A percentile compares a stretch with the other conserved stretches of the same genome.
Conservation (phyloP, 768 basidiomycete species). For the Podaxis rugospora region DNA sequence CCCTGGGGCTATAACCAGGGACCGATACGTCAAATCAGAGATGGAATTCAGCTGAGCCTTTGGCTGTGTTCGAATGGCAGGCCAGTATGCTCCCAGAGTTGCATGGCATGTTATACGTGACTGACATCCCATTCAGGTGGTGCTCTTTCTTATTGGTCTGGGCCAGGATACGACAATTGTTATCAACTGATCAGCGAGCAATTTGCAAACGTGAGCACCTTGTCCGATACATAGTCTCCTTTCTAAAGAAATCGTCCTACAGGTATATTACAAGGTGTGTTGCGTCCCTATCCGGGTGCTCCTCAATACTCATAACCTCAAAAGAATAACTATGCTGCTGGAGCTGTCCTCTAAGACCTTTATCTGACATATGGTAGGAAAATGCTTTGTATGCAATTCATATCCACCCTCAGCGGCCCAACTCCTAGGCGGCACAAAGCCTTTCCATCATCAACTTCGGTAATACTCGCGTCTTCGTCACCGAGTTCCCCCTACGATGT, state of each 20-base stretch:
- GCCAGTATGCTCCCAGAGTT: conserved; percentile 6
- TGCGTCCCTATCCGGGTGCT: neutral
- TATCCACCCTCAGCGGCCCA: neutral
- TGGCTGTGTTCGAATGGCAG: conserved; percentile 35
- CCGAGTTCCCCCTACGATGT: conserved; percentile 46
- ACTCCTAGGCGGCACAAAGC: conserved; percentile 28
- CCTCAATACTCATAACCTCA: neutral
- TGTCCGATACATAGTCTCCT: too few relatives aligned
- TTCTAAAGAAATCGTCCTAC: neutral
- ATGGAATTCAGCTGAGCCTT: conserved; percentile 30
- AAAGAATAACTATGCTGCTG: conserved; percentile 35
- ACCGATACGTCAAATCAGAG: conserved; percentile 27
- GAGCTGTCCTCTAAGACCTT: conserved; percentile 28
- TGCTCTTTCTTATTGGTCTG: conserved; percentile 34
- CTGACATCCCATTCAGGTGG: conserved; percentile 20
- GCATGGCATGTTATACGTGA: neutral
- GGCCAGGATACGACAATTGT: conserved; percentile 29
- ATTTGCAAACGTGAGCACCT: conserved; percentile 27
- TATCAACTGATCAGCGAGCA: conserved; percentile 33
- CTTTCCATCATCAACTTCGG: conserved; percentile 38
- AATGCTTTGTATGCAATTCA: neutral
- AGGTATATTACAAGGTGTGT: conserved; percentile 6
- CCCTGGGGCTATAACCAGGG: conserved; percentile 13
- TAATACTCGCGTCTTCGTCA: conserved; percentile 46
- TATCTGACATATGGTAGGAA: conserved; percentile 32